Percentiles rank a stretch among this genome's conserved stretches.
Evolutionary conservation across 2,329 filamentous ascomycete genomes (phyloP).

Genomic region (Trichoderma atroviride): DNA sequence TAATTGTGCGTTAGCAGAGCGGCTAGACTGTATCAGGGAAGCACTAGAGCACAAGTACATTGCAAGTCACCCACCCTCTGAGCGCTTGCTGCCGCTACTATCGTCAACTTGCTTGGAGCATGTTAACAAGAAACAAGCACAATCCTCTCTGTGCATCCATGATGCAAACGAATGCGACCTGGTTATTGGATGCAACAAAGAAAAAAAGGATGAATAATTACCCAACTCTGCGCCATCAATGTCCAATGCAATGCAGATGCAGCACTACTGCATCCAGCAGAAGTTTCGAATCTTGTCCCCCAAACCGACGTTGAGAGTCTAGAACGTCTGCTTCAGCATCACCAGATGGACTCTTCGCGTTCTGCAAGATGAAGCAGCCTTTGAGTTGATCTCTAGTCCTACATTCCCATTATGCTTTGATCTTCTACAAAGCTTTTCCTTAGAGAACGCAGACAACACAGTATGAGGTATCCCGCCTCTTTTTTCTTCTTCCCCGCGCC

Average conservation of each 20-base stretch:
- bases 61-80: background rate
- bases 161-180: background rate
- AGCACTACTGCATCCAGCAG: background rate
- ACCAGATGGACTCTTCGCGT: background rate
- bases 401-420: background rate
- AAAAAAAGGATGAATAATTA: background rate
- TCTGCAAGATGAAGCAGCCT: constrained; percentile 14
- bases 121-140: background rate
- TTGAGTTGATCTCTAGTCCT: background rate
- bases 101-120: background rate
- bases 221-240: background rate
- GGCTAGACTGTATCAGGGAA: background rate
- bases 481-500: background rate
- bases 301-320: background rate
- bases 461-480: background rate
- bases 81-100: background rate
- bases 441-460: background rate
- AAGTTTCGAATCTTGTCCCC: background rate
- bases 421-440: background rate
- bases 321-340: background rate
- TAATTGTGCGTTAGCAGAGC: background rate
- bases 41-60: background rate
- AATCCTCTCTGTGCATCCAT: background rate
- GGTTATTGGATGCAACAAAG: background rate
- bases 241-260: background rate